Evolutionary conservation across 2,329 filamentous ascomycete genomes (phyloP), one percentile per base, ranked within the genome.

Genomic region (Lecanicillium sp.): DNA sequence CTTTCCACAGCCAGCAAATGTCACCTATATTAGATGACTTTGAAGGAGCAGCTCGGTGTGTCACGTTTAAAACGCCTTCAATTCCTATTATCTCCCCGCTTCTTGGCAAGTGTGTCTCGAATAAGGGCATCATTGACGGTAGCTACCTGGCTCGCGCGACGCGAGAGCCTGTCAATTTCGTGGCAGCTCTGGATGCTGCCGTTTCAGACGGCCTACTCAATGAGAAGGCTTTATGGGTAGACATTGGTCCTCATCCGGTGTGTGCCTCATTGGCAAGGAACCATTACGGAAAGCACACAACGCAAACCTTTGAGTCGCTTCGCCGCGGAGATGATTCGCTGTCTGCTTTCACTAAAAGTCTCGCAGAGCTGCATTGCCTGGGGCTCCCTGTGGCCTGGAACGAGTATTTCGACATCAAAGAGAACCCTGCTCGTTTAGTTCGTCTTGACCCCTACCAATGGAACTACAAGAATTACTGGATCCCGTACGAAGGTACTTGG

Each of bases 201-300:
- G 68, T 75, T 50, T 63, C 72, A 22, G 62, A 66, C 17, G 71
- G 69, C 44, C 56, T 71, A 8, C 72, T 82, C 36, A 68, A 78
- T 38, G 73, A 77, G 43, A 75, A 78, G 58, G 80, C 79, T 5
- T 66, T 76, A 17, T 85, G 77, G 74, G 61, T 87, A 37, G 82
- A 87, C 52, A 64, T 86, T 47, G 82, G 82, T 11, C 79, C 81
- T 28, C 78, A 84, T 50, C 79, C 81, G 1, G 73, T 84, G n/a
- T 81, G 75, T 57, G 68, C 69, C 33, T 71, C 71, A 40, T 79
- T 86, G 68, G 70, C 83, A 44, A 81, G 79, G 61, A 68, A 25
- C 11, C 22, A 25, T 25, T 25, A 25, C 11, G 73, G 14, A 76
- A 72, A 4, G 67, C 81, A 35, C 69, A 71, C 27, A 55, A 61